Evolutionary conservation across 495 filamentous ascomycete genomes (phyloP).

Genomic region (Massariosphaeria phaeospora): DNA sequence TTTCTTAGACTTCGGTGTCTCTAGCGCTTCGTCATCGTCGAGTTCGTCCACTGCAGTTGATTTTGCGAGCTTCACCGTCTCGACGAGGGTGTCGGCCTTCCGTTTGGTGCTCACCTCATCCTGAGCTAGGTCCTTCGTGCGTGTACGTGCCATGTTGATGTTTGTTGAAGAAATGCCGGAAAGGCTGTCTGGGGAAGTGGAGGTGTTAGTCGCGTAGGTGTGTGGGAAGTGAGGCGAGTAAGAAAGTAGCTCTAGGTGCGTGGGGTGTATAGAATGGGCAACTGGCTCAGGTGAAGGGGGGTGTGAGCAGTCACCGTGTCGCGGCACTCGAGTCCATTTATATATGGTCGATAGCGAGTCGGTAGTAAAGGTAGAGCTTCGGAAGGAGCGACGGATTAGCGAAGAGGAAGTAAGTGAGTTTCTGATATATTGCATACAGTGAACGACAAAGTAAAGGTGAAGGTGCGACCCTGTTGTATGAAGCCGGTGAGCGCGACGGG

Average conservation of each 20-base stretch:
- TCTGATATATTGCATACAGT: not conserved
- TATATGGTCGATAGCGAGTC: too few species aligned
- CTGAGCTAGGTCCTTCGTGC: not conserved
- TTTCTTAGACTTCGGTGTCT: constrained; percentile 1
- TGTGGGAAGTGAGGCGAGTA: not conserved
- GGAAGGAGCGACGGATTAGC: not conserved
- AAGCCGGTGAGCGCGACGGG: too few species aligned
- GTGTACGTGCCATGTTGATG: not conserved
- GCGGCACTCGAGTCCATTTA: too few species aligned
- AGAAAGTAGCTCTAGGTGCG: too few species aligned
- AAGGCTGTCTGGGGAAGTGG: not conserved
- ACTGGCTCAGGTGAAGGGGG: not conserved
- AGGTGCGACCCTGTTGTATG: not conserved
- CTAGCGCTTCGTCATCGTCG: not conserved
- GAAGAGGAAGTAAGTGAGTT: not conserved
- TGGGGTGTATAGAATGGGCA: too few species aligned
- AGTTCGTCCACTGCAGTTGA: constrained; percentile 2
- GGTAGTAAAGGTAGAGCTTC: too few species aligned
- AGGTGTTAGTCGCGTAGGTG: not conserved
- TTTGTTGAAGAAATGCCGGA: not conserved
- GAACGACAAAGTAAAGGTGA: constrained; percentile 1
- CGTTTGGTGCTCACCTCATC: not conserved
- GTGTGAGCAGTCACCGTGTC: not conserved
- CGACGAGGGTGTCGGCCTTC: not conserved
- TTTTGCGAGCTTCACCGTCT: constrained; percentile 23